Base-by-base conservation (phyloP, 768 basidiomycete genomes). In the Lactarius tabidus region DNA sequence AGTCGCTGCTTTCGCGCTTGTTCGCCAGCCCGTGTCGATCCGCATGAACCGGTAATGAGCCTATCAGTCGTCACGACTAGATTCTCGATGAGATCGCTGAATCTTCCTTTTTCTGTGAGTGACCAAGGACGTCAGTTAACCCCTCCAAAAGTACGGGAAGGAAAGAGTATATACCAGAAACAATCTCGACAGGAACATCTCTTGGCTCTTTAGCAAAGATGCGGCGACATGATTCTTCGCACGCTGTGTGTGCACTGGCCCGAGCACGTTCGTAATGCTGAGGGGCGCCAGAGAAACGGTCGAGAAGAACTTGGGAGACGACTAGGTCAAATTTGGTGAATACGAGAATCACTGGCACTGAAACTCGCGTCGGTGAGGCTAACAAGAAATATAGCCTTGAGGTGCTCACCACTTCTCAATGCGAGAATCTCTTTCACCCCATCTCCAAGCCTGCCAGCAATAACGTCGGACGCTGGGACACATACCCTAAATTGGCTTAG, bases 321-420 rank as follows among this genome's bases (percentile, higher is more conserved):
- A 65, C 17, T n/a, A 56, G 7, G 54, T 65, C 64, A 33, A 60
- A 65, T 26, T 65, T 60, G 3, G 59, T 65, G 17, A 41, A 31
- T 2, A 56, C 43, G n/a, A 65, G 17, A 31, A 65, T n/a, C 35
- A 65, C 54, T 0, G 64, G 64, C 17, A 65, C 59, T 48, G 33
- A 29, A 23, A 23, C 53, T 14, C 18, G 23, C 0, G 1, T 29
- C 17, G 15, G 3, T 2, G 29, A 15, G n/a, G 26, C 18, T 10
- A 7, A 23, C 33, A 18, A 2, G 15, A 5, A 10, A 14, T 2
- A 51, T 14, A 4, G 4, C 23, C 45, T 23, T 8, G n/a, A 45
- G 1, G 18, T 2, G 20, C 59, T 48, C 41, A 60, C 64, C 53
- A 17, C 5, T 23, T 26, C 9, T 38, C 35, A 56, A 5, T 31